Evolutionary conservation across 192 early-diverging fungal species (phyloP), one percentile per base, ranked within the genome.

Genomic region (Coemansia sp.): DNA sequence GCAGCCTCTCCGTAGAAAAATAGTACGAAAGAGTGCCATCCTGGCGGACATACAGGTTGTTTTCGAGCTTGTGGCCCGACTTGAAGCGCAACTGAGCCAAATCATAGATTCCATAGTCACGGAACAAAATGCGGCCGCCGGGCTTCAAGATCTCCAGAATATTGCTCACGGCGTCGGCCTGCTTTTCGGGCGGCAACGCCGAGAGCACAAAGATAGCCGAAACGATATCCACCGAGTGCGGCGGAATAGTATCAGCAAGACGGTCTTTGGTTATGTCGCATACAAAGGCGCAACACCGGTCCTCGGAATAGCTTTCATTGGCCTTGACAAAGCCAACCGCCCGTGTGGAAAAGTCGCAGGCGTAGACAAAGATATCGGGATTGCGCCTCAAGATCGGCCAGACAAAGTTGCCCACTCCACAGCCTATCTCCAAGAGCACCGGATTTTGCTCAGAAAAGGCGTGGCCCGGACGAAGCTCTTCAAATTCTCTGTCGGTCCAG

Each of bases 61-160:
- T 91, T 8, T 92, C 89, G 8, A 99, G 76, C 72, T 96, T 84
- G 26, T 95, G 86, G 39, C 91, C 92, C 18, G 90, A 82, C 73
- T 99, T 99, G 77, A 99, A 95, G 47, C 96, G 88, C 53, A 99
- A 79, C 77, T 99, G 98, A 14, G 96, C 94, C 71, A 96, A 85
- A 75, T 99, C 98, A 76, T 98, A 95, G n/a, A 95, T 81, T 14
- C 93, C 98, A 78, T 99, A 98, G 75, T 99, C 97, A 35, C 94
- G 83, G 73, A 96, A 93, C 61, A 95, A 72, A 6, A 98, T 83
- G 21, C 91, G 62, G 25, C 98, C 96, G 13, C 96, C 96, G 9
- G 95, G 94, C 65, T 94, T 95, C 18, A 99, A 67, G 33, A 88
- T 77, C 68, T 89, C 87, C 65, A 82, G 85, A 25, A 97, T 88